Percentiles rank a stretch among this genome's conserved stretches.
These are phyloP conservation scores for Alternaria burnsii DNA, from an alignment of 2,329 filamentous ascomycete genomes.

Conservation along the genomic window DNA sequence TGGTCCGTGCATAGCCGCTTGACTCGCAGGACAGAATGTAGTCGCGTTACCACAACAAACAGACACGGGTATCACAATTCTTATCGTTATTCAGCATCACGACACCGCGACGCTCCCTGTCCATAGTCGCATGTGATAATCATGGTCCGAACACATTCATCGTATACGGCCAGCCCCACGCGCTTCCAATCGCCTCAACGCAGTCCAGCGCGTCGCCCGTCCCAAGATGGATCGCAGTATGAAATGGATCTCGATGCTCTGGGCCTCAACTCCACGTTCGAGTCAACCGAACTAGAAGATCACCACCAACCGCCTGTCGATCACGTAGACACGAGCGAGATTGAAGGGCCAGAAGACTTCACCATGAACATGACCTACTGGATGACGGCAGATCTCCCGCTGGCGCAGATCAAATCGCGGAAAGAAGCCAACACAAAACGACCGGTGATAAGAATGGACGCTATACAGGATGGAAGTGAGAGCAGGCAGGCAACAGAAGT, in stretches of 20 bases:
- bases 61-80: conserved; percentile 25
- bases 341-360: conserved; percentile 54
- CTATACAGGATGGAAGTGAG: conserved; percentile 18
- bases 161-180: conserved; percentile 46
- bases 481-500: conserved; percentile 28
- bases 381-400: conserved; percentile 50
- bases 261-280: conserved; percentile 47
- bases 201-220: conserved; percentile 38
- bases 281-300: conserved; percentile 43
- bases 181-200: conserved; percentile 41
- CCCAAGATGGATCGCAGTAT: conserved; percentile 49
- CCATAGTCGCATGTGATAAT: conserved; percentile 19
- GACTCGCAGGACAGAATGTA: conserved; percentile 6
- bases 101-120: background rate
- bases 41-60: conserved; percentile 35
- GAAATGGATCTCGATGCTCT: conserved; percentile 52
- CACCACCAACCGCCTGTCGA: conserved; percentile 44
- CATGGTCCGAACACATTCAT: conserved; percentile 47
- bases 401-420: conserved; percentile 41
- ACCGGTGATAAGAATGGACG: conserved; percentile 29
- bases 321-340: conserved; percentile 50
- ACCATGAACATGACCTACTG: conserved; percentile 56
- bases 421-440: conserved; percentile 39
- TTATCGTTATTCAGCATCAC: conserved; percentile 23
- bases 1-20: conserved; percentile 14